These are phyloP conservation scores for Thelephora aurantiotincta DNA, from an alignment of 768 basidiomycete genomes.

Conservation along the genomic window DNA sequence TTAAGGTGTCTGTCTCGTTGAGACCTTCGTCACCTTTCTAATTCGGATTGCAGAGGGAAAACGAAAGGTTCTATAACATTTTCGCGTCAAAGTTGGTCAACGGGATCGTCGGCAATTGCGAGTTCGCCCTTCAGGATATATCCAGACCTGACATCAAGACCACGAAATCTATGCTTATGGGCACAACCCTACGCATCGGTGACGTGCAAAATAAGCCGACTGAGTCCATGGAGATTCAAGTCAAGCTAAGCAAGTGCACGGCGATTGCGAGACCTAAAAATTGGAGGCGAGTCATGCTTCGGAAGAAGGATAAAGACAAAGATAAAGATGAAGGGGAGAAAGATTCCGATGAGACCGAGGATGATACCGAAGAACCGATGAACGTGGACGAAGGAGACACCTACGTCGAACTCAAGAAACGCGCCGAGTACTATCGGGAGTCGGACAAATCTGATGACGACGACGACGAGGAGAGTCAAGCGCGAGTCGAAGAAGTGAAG, in stretches of 20 bases:
- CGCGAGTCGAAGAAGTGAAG: constrained; percentile 15
- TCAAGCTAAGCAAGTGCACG: constrained; percentile 75
- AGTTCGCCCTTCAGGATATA: constrained; percentile 48
- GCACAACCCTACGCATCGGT: constrained; percentile 65
- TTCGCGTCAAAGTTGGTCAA: constrained; percentile 25
- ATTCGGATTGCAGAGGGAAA: constrained; percentile 34
- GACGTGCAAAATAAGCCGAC: constrained; percentile 49
- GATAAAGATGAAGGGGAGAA: constrained; percentile 17
- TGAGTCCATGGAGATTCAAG: constrained; percentile 60
- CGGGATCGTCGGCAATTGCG: constrained; percentile 52
- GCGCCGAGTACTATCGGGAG: constrained; percentile 46
- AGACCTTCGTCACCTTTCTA: background rate
- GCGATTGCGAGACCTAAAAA: constrained; percentile 51
- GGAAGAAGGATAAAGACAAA: constrained; percentile 15
- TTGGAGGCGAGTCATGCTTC: constrained; percentile 63
- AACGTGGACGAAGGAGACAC: constrained; percentile 14
- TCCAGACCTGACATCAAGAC: constrained; percentile 47
- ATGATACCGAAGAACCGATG: constrained; percentile 20
- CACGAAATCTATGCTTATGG: constrained; percentile 50
- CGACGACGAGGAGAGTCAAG: constrained; percentile 19
- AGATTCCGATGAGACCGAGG: constrained; percentile 22
- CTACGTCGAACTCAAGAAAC: constrained; percentile 27
- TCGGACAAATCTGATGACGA: constrained; percentile 9
- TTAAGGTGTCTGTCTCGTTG: constrained; percentile 43
- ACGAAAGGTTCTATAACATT: constrained; percentile 59